phyloP scores from a whole-genome alignment of 805 yeast genomes.

The Saturnispora diversa region DNA sequence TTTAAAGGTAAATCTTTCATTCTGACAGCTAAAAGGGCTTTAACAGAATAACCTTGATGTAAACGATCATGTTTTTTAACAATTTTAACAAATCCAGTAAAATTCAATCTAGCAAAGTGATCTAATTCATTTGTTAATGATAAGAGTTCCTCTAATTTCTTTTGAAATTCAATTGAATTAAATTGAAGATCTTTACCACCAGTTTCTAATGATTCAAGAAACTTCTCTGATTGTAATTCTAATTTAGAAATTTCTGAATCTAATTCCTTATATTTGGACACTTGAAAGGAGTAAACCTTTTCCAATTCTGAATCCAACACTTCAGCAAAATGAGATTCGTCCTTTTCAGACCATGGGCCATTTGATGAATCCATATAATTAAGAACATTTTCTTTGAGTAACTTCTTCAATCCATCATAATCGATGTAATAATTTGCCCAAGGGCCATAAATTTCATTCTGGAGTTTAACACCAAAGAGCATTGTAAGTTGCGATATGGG shows the following conservation, averaged over 20 bases:
- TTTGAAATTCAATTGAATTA: slow-evolving; percentile 56
- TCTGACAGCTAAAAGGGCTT: slow-evolving; percentile 81
- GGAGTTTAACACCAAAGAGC: slow-evolving; percentile 82
- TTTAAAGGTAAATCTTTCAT: slow-evolving; percentile 84
- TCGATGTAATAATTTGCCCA: slow-evolving; percentile 74
- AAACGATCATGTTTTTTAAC: slow-evolving; percentile 94
- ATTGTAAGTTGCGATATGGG: slow-evolving; percentile 30
- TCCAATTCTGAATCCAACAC: slow-evolving; percentile 63
- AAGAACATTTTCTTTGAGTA: slow-evolving; percentile 59
- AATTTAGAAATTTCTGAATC: slow-evolving; percentile 54
- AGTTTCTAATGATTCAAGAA: slow-evolving; percentile 20
- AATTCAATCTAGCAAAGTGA: slow-evolving; percentile 83
- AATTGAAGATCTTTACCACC: slow-evolving; percentile 31
- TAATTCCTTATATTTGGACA: slow-evolving; percentile 57
- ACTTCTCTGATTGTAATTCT: slow-evolving; percentile 49
- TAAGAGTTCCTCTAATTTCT: slow-evolving; percentile 63
- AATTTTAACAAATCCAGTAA: slow-evolving; percentile 89
- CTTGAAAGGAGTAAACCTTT: slow-evolving; percentile 69
- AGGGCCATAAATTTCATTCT: slow-evolving; percentile 75
- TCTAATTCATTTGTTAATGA: slow-evolving; percentile 78
- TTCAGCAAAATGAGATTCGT: slow-evolving; percentile 61
- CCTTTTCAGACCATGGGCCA: slow-evolving; percentile 55
- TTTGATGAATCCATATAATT: slow-evolving; percentile 14
- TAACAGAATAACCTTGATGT: slow-evolving; percentile 82
- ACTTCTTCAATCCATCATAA: slow-evolving; percentile 56